Evolutionary conservation across 2,329 filamentous ascomycete genomes (phyloP).

Genomic region (Colletotrichum destructivum): DNA sequence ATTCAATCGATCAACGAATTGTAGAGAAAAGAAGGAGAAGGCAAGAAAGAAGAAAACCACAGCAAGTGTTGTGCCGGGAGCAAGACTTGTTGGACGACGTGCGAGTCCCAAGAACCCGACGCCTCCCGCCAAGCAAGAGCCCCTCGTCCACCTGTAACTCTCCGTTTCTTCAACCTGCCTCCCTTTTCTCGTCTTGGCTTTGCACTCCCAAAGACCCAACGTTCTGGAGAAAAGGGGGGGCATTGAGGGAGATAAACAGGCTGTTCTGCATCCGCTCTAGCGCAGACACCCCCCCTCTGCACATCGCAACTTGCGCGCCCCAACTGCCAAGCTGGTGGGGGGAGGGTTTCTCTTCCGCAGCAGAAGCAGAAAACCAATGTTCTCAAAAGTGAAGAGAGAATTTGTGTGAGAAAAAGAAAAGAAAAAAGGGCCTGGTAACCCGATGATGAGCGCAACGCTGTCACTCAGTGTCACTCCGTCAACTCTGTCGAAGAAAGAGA

Average conservation of each 20-base stretch:
- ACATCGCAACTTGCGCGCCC: conserved; percentile 6
- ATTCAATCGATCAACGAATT: too few species aligned
- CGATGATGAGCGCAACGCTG: neutral
- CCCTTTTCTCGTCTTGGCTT: neutral
- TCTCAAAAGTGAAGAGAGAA: neutral
- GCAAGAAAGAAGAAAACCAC: neutral
- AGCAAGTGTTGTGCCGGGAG: neutral
- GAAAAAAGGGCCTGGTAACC: too few species aligned
- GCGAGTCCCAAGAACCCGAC: neutral
- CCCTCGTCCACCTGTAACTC: neutral
- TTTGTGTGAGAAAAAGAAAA: too few species aligned
- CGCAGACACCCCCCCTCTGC: neutral
- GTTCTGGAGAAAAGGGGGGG: neutral
- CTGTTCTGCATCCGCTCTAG: neutral
- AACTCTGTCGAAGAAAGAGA: neutral
- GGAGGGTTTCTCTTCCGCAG: neutral
- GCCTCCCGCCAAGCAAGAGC: neutral
- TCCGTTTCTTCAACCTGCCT: neutral
- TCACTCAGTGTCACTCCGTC: neutral
- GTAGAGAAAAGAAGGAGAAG: too few species aligned
- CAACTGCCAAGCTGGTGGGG: too few species aligned
- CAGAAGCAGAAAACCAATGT: neutral
- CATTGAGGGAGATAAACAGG: too few species aligned
- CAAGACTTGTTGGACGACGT: neutral
- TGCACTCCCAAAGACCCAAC: neutral